Evolutionary conservation across 352 stramenopile genomes (phyloP).

Genomic region (Phytophthora colocasiae): DNA sequence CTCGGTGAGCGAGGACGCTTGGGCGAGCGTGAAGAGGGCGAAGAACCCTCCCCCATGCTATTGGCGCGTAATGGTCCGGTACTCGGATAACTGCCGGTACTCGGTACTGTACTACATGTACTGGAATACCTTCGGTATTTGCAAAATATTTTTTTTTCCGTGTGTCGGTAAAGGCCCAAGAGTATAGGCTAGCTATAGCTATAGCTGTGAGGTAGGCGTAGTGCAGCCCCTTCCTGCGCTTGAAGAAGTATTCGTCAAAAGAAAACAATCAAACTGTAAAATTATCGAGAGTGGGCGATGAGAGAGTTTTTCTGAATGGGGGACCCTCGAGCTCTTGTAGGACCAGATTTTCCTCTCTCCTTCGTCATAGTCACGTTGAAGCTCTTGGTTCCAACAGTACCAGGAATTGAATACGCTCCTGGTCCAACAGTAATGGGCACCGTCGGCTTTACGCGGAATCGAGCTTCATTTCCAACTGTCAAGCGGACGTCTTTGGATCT

Average conservation of each 20-base stretch:
- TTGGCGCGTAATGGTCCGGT: too few species aligned
- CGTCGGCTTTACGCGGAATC: constrained; percentile 62
- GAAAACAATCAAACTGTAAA: not conserved
- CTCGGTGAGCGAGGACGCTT: too few species aligned
- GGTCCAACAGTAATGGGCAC: constrained; percentile 56
- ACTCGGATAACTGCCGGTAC: too few species aligned
- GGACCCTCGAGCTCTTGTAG: constrained; percentile 16
- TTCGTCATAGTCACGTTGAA: constrained; percentile 76
- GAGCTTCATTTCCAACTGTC: constrained; percentile 56
- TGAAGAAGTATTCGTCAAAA: too few species aligned
- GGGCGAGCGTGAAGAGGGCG: too few species aligned
- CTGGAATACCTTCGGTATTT: too few species aligned
- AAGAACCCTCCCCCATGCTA: too few species aligned
- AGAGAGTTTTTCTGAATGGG: constrained; percentile 10
- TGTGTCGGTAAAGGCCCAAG: too few species aligned
- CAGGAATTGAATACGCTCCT: constrained; percentile 59
- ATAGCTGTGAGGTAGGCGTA: too few species aligned
- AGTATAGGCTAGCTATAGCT: too few species aligned
- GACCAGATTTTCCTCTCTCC: constrained; percentile 21
- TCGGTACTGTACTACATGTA: too few species aligned
- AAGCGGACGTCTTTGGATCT: constrained; percentile 45
- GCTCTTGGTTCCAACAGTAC: constrained; percentile 66
- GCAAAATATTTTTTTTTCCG: too few species aligned
- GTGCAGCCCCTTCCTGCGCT: not conserved
- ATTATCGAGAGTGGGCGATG: constrained; percentile 7